These are phyloP conservation scores for Aspergillus costaricaensis DNA, from an alignment of 2,329 filamentous ascomycete genomes.

Conservation along the genomic window DNA sequence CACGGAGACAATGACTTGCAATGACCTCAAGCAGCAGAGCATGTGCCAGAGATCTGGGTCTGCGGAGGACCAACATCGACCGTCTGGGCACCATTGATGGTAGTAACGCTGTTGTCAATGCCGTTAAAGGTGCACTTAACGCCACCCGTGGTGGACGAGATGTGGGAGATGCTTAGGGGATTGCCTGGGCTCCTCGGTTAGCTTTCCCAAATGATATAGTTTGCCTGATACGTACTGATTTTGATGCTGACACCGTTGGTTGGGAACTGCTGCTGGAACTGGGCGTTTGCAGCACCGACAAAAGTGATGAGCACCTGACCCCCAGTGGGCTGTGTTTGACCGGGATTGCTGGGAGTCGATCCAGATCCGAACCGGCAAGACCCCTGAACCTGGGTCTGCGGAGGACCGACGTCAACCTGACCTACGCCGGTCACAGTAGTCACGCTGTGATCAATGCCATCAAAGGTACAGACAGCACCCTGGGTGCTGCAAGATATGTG, in stretches of 20 bases:
- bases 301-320: conserved; percentile 9
- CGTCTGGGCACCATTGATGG: conserved; percentile 7
- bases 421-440: conserved; percentile 19
- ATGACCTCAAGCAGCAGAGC: conserved; percentile 1
- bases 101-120: conserved; percentile 11
- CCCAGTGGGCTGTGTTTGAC: not conserved
- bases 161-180: conserved; percentile 13
- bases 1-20: not conserved
- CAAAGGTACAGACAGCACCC: conserved; percentile 22
- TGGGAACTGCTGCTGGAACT: conserved; percentile 4
- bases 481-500: conserved; percentile 15
- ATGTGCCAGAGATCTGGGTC: conserved; percentile 14
- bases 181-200: not conserved
- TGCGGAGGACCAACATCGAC: conserved; percentile 17
- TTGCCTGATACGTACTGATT: conserved; percentile 3
- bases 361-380: conserved; percentile 11
- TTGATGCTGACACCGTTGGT: not conserved
- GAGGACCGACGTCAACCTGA: conserved; percentile 26
- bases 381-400: conserved; percentile 26
- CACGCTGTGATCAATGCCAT: conserved; percentile 22
- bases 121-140: conserved; percentile 9
- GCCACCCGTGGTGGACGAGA: conserved; percentile 1
- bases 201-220: not conserved
- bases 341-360: not conserved
- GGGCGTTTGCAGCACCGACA: conserved; percentile 7